Base-by-base conservation (phyloP, 2,329 filamentous ascomycete genomes). In the Aureobasidium namibiae region DNA sequence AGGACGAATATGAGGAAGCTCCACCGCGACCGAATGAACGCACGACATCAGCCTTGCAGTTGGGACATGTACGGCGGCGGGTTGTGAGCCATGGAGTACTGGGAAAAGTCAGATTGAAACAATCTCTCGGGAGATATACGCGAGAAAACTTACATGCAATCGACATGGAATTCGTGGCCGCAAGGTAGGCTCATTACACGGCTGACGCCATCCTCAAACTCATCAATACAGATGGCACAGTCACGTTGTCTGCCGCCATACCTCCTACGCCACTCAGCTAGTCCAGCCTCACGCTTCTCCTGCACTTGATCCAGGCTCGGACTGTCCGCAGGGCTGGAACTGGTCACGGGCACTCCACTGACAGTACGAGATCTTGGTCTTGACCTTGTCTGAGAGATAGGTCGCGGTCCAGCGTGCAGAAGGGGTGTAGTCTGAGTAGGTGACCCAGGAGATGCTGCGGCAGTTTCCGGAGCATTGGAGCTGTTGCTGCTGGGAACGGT, bases 61-160 rank as follows among this genome's bases (percentile, higher is more conserved):
- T 97, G 0, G 94, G 94, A 68, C 94, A 99, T n/a, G 94, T 99
- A 63, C 94, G 87, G 63, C 94, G 88, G 50, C 92, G 86, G 16
- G 92, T 97, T 0, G 92, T 96, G 56, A 99, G 79, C 94, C 94
- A 99, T 1, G 94, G 94, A 4, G 94, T 97, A 70, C 91, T 96
- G 64, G 26, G 44, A 7, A 3, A 18, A 31, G 44, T 54, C 34
- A 33, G 44, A 48, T 18, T n/a, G 21, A n/a, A 16, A 5, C 10
- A 33, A 48, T 14, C 10, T 61, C 26, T 58, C 46, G 31, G 26
- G 41, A 18, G 29, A 48, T n/a, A 6, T 16, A 23, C 44, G n/a
- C n/a, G n/a, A n/a, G 42, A 45, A 16, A 59, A 88, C 91, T 87
- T 76, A 95, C 91, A 99, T 97, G 91, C 94, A 99, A 70, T 95